Evolutionary conservation across 768 basidiomycete species (phyloP).

Genomic region (Xerocomus brunneocitrinus): DNA sequence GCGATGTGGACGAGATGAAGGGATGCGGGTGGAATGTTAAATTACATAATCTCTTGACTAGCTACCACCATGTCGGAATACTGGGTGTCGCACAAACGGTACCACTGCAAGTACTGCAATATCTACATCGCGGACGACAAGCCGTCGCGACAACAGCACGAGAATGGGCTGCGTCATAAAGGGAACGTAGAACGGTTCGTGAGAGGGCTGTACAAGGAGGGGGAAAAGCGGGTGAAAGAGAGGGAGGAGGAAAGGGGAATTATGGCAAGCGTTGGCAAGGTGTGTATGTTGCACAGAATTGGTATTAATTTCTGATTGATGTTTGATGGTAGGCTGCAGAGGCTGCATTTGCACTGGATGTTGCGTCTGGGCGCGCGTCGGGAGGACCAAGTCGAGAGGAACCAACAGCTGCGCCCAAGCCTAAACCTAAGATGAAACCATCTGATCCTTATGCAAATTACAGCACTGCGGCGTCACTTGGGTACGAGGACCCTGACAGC

Average conservation of each 20-base stretch:
- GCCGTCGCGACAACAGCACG: slow-evolving; percentile 87
- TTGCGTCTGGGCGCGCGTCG: slow-evolving; percentile 58
- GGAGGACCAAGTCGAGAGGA: slow-evolving; percentile 2
- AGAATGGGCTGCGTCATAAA: slow-evolving; percentile 89
- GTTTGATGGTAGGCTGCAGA: slow-evolving; percentile 56
- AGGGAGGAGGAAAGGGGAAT: slow-evolving; percentile 82
- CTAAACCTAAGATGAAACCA: slow-evolving; percentile 46
- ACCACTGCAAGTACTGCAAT: slow-evolving; percentile 96
- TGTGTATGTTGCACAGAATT: slow-evolving; percentile 19
- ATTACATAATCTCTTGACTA: slow-evolving; percentile 19
- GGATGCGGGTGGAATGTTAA: background rate
- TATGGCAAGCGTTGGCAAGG: slow-evolving; percentile 83
- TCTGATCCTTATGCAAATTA: slow-evolving; percentile 78
- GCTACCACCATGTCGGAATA: slow-evolving; percentile 70
- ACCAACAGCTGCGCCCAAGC: slow-evolving; percentile 25
- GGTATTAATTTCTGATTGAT: background rate
- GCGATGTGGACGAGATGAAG: background rate
- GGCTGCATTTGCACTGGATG: slow-evolving; percentile 74
- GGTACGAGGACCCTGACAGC: slow-evolving; percentile 72
- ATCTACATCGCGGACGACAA: slow-evolving; percentile 96
- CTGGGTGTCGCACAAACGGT: slow-evolving; percentile 90
- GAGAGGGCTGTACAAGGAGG: slow-evolving; percentile 86
- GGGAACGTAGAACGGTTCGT: slow-evolving; percentile 93
- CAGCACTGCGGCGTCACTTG: slow-evolving; percentile 80
- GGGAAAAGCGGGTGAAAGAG: slow-evolving; percentile 84